Conservation (phyloP, 352 stramenopile genomes). For the Pythium sp. region DNA sequence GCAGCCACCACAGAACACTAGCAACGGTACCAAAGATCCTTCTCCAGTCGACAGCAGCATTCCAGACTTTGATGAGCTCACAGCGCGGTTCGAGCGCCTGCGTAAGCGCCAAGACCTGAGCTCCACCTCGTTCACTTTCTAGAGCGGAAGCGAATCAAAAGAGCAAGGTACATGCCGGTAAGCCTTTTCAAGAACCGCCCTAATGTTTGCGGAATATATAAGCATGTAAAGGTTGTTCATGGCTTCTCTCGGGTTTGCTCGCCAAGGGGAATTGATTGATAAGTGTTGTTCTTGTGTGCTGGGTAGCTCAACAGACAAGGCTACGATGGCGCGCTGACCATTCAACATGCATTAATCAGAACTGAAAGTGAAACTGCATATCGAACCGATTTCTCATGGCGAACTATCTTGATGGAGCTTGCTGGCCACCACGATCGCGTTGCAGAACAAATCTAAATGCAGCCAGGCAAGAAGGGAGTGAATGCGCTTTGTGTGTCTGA, state of each 20-base stretch:
- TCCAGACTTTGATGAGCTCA: constrained; percentile 92
- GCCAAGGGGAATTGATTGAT: background rate
- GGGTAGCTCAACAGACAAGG: background rate
- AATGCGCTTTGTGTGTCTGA: background rate
- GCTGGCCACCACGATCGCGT: background rate
- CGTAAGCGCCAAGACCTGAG: constrained; percentile 70
- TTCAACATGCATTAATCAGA: background rate
- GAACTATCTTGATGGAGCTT: background rate
- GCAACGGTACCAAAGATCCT: constrained; percentile 8
- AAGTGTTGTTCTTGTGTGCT: background rate
- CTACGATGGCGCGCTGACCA: background rate
- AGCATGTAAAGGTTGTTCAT: background rate
- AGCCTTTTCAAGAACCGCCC: background rate
- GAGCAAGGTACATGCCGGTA: background rate
- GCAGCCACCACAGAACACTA: constrained; percentile 3
- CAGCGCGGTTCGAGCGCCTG: constrained; percentile 90
- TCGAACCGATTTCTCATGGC: background rate
- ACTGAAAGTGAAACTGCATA: background rate
- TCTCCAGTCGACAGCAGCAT: constrained; percentile 36
- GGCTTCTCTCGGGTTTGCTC: background rate
- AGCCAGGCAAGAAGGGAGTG: background rate
- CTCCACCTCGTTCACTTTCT: constrained; percentile 70
- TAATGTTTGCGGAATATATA: background rate
- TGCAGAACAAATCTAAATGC: background rate
- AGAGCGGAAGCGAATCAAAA: constrained; percentile 8